These are phyloP conservation scores for Beta macrorhiza DNA, from an alignment of 179 eudicot genomes.

Conservation along the genomic window DNA sequence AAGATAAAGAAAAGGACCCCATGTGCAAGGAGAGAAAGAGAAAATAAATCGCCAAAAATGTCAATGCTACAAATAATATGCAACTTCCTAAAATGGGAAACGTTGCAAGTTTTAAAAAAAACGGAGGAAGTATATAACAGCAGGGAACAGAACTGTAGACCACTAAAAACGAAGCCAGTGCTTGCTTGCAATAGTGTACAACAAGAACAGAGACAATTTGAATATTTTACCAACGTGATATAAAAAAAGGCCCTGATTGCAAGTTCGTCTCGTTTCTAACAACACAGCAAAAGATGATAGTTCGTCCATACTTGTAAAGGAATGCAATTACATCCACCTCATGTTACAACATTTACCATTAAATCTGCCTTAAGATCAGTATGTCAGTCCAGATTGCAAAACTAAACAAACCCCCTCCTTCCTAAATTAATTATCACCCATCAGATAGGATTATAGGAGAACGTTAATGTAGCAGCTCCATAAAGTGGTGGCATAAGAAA, in stretches of 20 bases:
- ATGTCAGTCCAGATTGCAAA: neutral
- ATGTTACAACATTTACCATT: neutral
- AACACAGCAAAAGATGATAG: neutral
- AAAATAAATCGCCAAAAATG: too few species aligned
- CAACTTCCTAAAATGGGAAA: too few species aligned
- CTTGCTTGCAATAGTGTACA: neutral
- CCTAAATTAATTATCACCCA: neutral
- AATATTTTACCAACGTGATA: neutral
- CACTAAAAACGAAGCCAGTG: neutral
- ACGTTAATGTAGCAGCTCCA: neutral
- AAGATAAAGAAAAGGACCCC: too few species aligned
- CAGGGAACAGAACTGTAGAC: slow-evolving; percentile 4
- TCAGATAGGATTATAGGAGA: neutral
- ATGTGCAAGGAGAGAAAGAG: too few species aligned
- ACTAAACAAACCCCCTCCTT: neutral
- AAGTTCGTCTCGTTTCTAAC: neutral
- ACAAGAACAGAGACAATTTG: neutral
- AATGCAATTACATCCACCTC: neutral
- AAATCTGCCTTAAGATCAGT: neutral
- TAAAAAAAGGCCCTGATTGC: neutral
- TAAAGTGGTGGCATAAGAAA: neutral
- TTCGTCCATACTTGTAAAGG: neutral
- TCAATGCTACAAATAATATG: too few species aligned
- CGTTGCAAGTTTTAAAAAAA: too few species aligned
- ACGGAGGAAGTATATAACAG: neutral